These are phyloP conservation scores for Auricularia sp. DNA, from an alignment of 768 basidiomycete genomes.

Conservation along the genomic window DNA sequence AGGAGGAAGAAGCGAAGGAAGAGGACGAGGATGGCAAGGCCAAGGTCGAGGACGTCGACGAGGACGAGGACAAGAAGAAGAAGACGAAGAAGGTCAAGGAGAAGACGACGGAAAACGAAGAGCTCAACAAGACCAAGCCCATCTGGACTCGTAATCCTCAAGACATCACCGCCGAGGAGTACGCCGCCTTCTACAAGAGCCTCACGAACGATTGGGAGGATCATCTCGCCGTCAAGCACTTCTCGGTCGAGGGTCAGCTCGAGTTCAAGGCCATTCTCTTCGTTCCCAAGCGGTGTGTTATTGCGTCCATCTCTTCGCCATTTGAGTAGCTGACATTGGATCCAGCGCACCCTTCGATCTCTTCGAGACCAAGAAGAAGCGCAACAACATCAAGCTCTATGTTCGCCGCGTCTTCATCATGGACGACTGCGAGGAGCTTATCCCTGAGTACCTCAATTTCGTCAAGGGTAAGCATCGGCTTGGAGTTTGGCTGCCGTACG, in stretches of 20 bases:
- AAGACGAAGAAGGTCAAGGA: constrained; percentile 94
- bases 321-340: constrained; percentile 9
- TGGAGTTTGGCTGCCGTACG: too few relatives aligned
- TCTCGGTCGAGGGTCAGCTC: constrained; percentile 99
- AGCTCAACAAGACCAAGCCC: constrained; percentile 99
- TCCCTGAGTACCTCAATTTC: constrained; percentile 99
- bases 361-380: constrained; percentile 99
- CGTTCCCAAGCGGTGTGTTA: constrained; percentile 81
- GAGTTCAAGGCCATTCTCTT: constrained; percentile 99
- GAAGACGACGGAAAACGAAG: constrained; percentile 79
- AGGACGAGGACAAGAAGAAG: constrained; percentile 79
- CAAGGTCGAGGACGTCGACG: constrained; percentile 68
- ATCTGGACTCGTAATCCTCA: constrained; percentile 98
- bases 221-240: constrained; percentile 98
- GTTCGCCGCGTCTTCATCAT: constrained; percentile 99
- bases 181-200: constrained; percentile 96
- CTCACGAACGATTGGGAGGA: constrained; percentile 99
- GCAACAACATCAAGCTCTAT: constrained; percentile 99
- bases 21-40: constrained; percentile 63
- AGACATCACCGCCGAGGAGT: constrained; percentile 90
- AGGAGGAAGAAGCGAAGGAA: constrained; percentile 67
- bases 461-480: constrained; percentile 57
- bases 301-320: background rate
- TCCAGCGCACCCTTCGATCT: constrained; percentile 93
- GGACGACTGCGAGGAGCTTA: constrained; percentile 99